Base-by-base conservation (phyloP, 352 stramenopile species). In the Pythium rhizo-oryzae region DNA sequence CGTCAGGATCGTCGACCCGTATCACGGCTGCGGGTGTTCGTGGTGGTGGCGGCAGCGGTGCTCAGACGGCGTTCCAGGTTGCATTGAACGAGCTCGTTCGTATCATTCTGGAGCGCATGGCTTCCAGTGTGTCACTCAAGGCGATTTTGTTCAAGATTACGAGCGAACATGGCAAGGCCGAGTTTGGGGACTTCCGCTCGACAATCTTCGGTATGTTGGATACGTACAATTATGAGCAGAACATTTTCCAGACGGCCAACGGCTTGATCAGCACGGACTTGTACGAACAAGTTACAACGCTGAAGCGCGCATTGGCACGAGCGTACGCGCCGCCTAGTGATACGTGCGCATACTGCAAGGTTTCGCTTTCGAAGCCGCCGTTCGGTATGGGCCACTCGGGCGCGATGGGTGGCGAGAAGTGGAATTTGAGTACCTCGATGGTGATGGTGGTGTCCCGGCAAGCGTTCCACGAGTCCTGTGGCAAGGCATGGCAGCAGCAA, bases 141-240 rank as follows among this genome's bases (percentile, higher is more conserved):
- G 92, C 96, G 66, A 94, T 99, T 41, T 75, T 98, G 57, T 95
- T 97, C 60, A 99, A 98, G 80, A 97, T 99, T 58, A 98, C 94
- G 55, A 97, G 91, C 52, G 96, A 98, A 72, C 91, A 98, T 75
- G 90, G 92, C 12, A 91, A 92, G 59, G 96, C 90, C 70, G 87
- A 93, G 47, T 96, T 99, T 67, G 94, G 93, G 23, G 96, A 99
- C 67, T 96, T 99, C 73, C 89, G 94, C 2, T 92, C 97, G 46
- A 98, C 97, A 55, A 94, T 98, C 62, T 94, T 97, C 41, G 94
- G 89, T 70, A 97, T 98, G 81, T 71, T 98, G n/a, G 90, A 93
- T 72, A 98, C 94, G 57, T 95, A 94, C 79, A 94, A 94, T 72
- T 94, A 96, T 77, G 89, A 96, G 72, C 84, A 93, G 62, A 94